Evolutionary conservation across 495 filamentous ascomycete species (phyloP).

Genomic region (Penicillium samsonianum): DNA sequence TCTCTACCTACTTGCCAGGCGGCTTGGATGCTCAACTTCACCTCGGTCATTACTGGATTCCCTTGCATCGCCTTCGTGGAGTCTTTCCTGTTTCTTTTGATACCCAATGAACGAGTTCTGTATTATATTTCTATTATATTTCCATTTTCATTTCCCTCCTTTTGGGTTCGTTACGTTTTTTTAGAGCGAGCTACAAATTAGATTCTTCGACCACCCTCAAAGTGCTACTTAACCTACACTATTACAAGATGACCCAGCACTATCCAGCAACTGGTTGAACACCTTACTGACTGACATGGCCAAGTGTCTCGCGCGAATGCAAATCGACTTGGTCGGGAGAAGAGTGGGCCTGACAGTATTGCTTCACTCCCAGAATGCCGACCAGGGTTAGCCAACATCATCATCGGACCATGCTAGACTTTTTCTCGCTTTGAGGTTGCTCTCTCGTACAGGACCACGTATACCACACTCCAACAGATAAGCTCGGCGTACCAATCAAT

Average conservation of each 20-base stretch:
- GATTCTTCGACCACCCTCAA: background rate
- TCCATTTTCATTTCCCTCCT: background rate
- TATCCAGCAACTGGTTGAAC: background rate
- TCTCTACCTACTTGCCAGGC: background rate
- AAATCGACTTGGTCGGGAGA: background rate
- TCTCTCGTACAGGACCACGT: too few relatives aligned
- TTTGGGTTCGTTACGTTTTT: background rate
- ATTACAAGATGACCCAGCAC: background rate
- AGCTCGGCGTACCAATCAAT: too few relatives aligned
- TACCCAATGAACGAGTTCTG: conserved; percentile 23
- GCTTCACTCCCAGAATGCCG: background rate
- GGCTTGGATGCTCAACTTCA: background rate
- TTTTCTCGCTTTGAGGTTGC: background rate
- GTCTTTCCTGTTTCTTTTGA: conserved; percentile 24
- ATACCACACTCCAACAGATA: too few relatives aligned
- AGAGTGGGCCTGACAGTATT: background rate
- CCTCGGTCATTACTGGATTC: background rate
- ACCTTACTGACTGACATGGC: background rate
- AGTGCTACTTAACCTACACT: background rate
- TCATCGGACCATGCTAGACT: background rate
- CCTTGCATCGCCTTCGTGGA: conserved; percentile 2
- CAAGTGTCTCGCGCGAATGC: background rate
- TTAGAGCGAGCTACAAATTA: background rate
- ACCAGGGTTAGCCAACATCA: background rate
- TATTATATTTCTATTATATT: conserved; percentile 27